Percentiles rank a stretch among this genome's conserved stretches.
Conservation (phyloP, 2,329 filamentous ascomycete species). For the Dendrostoma leiphaemia region DNA sequence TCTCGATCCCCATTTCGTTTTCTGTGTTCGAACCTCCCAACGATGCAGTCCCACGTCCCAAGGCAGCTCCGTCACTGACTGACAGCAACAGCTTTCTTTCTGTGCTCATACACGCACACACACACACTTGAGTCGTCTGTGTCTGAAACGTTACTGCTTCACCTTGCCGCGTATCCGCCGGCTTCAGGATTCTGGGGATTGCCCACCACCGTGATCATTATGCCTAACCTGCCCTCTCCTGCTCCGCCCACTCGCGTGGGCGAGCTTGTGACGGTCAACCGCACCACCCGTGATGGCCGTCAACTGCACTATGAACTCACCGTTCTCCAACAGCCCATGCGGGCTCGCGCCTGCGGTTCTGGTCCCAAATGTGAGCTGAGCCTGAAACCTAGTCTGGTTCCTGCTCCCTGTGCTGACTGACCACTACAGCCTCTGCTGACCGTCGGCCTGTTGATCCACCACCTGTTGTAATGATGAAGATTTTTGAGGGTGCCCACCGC, state of each 20-base stretch:
- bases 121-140: too few relatives aligned
- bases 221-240: slow-evolving; percentile 13
- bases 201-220: slow-evolving; percentile 3
- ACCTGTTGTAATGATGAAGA: slow-evolving; percentile 86
- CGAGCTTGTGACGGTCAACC: slow-evolving; percentile 10
- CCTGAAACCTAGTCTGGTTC: slow-evolving; percentile 19
- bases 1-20: too few relatives aligned
- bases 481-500: slow-evolving; percentile 70
- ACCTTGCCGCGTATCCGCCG: neutral
- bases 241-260: slow-evolving; percentile 15
- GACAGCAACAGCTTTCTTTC: too few relatives aligned
- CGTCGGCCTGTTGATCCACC: slow-evolving; percentile 91
- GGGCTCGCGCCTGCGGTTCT: slow-evolving; percentile 90
- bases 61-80: too few relatives aligned
- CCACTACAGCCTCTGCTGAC: slow-evolving; percentile 69
- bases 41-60: too few relatives aligned
- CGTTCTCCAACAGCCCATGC: slow-evolving; percentile 91
- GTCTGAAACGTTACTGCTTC: neutral
- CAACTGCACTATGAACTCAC: slow-evolving; percentile 77
- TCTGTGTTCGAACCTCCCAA: too few relatives aligned
- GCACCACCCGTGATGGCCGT: slow-evolving; percentile 69
- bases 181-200: neutral
- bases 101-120: too few relatives aligned
- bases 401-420: slow-evolving; percentile 23
- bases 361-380: slow-evolving; percentile 82